Percentiles rank a stretch among this genome's conserved stretches.
Conservation (phyloP, 768 basidiomycete species). For the Mrakia gelida region DNA sequence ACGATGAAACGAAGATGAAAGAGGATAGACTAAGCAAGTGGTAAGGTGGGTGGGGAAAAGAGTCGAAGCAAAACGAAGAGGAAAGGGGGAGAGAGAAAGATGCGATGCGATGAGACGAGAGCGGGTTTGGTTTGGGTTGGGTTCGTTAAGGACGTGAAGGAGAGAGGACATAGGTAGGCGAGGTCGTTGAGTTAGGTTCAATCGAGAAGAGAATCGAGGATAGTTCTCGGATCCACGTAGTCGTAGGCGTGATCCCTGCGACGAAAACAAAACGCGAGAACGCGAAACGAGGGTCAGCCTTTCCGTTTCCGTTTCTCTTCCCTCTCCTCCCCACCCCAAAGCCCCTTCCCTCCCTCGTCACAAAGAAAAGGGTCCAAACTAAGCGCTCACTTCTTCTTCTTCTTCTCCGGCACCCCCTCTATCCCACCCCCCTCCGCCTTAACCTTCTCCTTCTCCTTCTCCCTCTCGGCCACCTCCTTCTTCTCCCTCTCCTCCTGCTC, state of each 20-base stretch:
- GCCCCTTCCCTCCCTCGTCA: too few relatives aligned
- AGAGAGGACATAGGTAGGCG: too few relatives aligned
- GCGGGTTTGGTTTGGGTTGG: too few relatives aligned
- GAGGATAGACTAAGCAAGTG: background rate
- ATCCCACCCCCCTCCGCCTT: background rate
- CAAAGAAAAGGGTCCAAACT: too few relatives aligned
- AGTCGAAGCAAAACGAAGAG: background rate
- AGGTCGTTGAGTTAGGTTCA: too few relatives aligned
- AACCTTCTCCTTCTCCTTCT: background rate
- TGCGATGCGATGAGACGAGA: background rate
- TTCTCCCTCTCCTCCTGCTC: background rate
- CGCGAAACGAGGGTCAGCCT: background rate
- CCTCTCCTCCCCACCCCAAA: background rate
- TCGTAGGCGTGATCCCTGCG: constrained; percentile 13
- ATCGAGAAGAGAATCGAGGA: constrained; percentile 18
- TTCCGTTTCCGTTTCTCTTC: background rate
- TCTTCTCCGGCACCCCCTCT: background rate
- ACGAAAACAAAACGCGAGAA: background rate
- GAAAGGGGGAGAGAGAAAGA: background rate
- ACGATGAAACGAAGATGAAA: too few relatives aligned
- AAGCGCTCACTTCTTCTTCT: constrained; percentile 13
- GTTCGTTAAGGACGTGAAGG: background rate
- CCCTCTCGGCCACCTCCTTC: background rate
- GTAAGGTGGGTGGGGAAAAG: background rate
- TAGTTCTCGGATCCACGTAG: constrained; percentile 24